These are phyloP conservation scores for Puccinellia tenuiflora DNA, from an alignment of 176 grass and related monocot species.

Conservation along the genomic window DNA sequence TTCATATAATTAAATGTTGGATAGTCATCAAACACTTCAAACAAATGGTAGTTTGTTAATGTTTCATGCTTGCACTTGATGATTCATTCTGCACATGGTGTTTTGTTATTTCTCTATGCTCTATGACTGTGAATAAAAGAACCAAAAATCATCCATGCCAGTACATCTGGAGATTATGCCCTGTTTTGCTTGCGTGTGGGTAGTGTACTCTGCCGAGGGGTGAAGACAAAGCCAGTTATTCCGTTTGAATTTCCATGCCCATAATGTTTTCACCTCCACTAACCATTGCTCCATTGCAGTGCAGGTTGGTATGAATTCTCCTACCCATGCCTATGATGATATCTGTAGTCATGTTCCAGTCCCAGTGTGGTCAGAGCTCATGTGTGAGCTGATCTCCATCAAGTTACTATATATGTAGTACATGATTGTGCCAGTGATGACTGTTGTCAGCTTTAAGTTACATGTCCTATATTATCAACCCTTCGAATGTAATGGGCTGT, in stretches of 20 bases:
- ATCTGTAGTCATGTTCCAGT: not conserved
- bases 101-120: not conserved
- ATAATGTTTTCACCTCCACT: not conserved
- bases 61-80: not conserved
- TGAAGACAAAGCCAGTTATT: not conserved
- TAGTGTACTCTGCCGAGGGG: not conserved
- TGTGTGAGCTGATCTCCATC: not conserved
- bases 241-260: not conserved
- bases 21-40: not conserved
- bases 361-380: not conserved
- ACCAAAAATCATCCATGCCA: not conserved
- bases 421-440: constrained; percentile 4
- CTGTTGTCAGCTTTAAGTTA: not conserved
- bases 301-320: not conserved
- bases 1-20: not conserved
- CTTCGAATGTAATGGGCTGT: not conserved
- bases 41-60: not conserved
- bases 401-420: not conserved
- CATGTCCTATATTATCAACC: not conserved
- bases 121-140: not conserved
- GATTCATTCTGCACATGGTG: not conserved
- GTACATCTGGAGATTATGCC: not conserved
- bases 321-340: not conserved
- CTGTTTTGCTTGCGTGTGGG: not conserved
- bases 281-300: not conserved